Evolutionary conservation across 305 asterid genomes (phyloP).

Genomic region (Andrographis paniculata): DNA sequence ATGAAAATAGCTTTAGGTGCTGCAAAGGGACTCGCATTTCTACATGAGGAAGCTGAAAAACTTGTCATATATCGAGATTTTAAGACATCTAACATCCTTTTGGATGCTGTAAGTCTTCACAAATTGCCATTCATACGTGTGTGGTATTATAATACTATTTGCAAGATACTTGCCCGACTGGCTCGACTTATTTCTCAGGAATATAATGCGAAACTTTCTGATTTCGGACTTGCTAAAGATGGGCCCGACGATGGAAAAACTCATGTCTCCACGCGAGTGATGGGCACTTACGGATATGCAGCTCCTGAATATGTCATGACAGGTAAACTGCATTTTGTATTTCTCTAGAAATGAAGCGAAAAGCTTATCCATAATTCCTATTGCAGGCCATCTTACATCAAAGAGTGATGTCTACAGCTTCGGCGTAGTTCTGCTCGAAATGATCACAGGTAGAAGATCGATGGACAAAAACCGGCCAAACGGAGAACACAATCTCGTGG

Average conservation of each 20-base stretch:
- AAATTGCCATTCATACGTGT: background rate
- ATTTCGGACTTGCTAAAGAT: slow-evolving; percentile 96
- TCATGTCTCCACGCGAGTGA: slow-evolving; percentile 93
- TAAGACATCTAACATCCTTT: slow-evolving; percentile 83
- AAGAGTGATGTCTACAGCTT: slow-evolving; percentile 93
- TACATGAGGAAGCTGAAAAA: slow-evolving; percentile 92
- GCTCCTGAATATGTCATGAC: slow-evolving; percentile 98
- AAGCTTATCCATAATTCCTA: background rate
- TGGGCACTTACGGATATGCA: slow-evolving; percentile 97
- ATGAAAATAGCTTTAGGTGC: slow-evolving; percentile 97
- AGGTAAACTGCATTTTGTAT: slow-evolving; percentile 29
- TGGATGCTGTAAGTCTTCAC: slow-evolving; percentile 67
- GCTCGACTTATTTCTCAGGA: slow-evolving; percentile 35
- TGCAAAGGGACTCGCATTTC: slow-evolving; percentile 90
- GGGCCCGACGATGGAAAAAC: slow-evolving; percentile 93
- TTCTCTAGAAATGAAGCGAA: background rate
- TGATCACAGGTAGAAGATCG: slow-evolving; percentile 90
- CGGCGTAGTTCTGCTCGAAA: slow-evolving; percentile 86
- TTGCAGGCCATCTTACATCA: slow-evolving; percentile 87
- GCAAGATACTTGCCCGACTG: background rate
- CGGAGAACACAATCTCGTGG: slow-evolving; percentile 91
- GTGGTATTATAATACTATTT: background rate
- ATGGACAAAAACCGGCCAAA: slow-evolving; percentile 94
- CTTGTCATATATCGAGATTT: slow-evolving; percentile 94
- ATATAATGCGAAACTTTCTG: slow-evolving; percentile 90